Evolutionary conservation across 106 monocot species (phyloP), one percentile per base, ranked within the genome.

Genomic region (Amphibolis antarctica): DNA sequence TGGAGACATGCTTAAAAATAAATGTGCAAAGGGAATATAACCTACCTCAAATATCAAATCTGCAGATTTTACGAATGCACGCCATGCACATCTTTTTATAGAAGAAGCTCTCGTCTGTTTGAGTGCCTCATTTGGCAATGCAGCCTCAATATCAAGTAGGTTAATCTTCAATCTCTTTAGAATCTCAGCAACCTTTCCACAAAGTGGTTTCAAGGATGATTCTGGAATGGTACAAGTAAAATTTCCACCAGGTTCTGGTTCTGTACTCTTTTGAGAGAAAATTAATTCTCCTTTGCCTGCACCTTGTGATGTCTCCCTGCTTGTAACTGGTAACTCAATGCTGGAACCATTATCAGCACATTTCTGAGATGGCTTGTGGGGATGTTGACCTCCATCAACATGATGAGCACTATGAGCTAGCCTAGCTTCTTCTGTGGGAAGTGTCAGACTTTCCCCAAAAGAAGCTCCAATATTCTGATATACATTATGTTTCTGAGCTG

Each of bases 121-220:
- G 7, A 86, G 53, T 66, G 87, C 80, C 66, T 98, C 87, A 13
- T 69, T 76, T 55, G 91, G 73, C 44, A 98, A 59, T 23, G 91
- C 87, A 46, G 87, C 91, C 44, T 98, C 98, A 74, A 98, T 88
- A 46, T 98, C 98, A 65, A 98, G 85, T 59, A 98, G 71, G 57
- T 85, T 85, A 18, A 87, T 81, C 72, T 98, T 98, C 36, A 91
- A 66, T 57, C 53, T 71, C 62, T 75, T 85, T 47, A 90, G 55
- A 53, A 98, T 77, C 59, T 80, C 74, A 64, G 75, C 76, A 54
- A 67, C 69, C 70, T 77, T 87, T 23, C 87, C 91, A 24, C 69
- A 60, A 57, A 98, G 59, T 27, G 80, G 85, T 71, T 69, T 78
- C 46, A 85, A 66, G 48, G 98, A 86, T 47, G 72, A 76, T 28